A percentile compares a stretch with the other conserved stretches of the same genome.
Evolutionary conservation across 805 yeast genomes (phyloP).

Genomic region (Limtongia smithiae): DNA sequence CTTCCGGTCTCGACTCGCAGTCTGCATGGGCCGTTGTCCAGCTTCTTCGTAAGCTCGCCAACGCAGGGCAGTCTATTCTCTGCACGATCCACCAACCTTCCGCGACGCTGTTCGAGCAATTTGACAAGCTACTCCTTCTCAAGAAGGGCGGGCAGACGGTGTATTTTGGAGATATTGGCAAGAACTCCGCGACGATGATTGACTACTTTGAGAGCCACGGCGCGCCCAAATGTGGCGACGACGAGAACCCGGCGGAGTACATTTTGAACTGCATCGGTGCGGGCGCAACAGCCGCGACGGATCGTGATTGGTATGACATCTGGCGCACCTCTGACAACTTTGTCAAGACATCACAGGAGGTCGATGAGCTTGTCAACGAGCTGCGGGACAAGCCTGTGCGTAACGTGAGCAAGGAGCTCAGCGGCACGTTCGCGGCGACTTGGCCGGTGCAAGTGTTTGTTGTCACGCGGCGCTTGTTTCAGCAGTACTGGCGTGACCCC

Average conservation of each 20-base stretch:
- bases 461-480: conserved; percentile 44
- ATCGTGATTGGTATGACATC: conserved; percentile 58
- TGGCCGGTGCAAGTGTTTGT: conserved; percentile 45
- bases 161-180: conserved; percentile 77
- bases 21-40: conserved; percentile 68
- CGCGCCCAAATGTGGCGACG: conserved; percentile 58
- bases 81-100: conserved; percentile 81
- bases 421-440: conserved; percentile 45
- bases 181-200: conserved; percentile 54
- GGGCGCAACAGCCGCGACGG: conserved; percentile 64
- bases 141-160: conserved; percentile 78
- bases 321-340: conserved; percentile 54
- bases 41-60: conserved; percentile 61
- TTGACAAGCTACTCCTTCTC: conserved; percentile 62
- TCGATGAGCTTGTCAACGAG: conserved; percentile 37
- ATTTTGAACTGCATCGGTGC: conserved; percentile 74
- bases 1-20: conserved; percentile 63
- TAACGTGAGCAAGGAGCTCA: conserved; percentile 28
- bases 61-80: conserved; percentile 69
- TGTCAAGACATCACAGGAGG: conserved; percentile 36
- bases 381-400: conserved; percentile 30
- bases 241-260: conserved; percentile 75
- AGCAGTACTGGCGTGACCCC: conserved; percentile 58
- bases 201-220: conserved; percentile 69
- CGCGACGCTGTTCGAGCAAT: conserved; percentile 62